phyloP scores from a whole-genome alignment of 2,329 filamentous ascomycete species.

The Fusarium tanahbumbuense region DNA sequence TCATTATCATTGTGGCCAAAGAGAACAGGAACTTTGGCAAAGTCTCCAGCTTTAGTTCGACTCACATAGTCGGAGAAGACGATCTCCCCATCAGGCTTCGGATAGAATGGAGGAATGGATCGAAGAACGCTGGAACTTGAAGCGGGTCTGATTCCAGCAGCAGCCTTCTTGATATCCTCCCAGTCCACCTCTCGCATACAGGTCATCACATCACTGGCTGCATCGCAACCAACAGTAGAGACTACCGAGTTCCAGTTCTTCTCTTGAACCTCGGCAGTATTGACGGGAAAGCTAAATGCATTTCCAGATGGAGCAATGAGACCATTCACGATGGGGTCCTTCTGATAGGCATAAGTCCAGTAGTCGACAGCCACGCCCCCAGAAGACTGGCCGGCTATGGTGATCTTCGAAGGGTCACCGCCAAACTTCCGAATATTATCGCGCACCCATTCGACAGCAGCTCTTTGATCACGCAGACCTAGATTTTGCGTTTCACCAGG shows the following conservation, averaged over 20 bases:
- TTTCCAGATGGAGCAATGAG: slow-evolving; percentile 61
- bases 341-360: slow-evolving; percentile 61
- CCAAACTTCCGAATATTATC: slow-evolving; percentile 50
- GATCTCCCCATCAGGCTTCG: slow-evolving; percentile 53
- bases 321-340: slow-evolving; percentile 62
- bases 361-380: slow-evolving; percentile 57
- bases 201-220: slow-evolving; percentile 45
- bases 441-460: slow-evolving; percentile 49
- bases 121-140: slow-evolving; percentile 52
- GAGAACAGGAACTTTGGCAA: slow-evolving; percentile 56
- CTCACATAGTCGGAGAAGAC: slow-evolving; percentile 57
- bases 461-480: slow-evolving; percentile 47
- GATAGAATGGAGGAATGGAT: slow-evolving; percentile 56
- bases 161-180: slow-evolving; percentile 52
- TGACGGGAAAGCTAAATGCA: slow-evolving; percentile 59
- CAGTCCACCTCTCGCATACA: slow-evolving; percentile 55
- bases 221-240: slow-evolving; percentile 53
- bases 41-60: slow-evolving; percentile 50
- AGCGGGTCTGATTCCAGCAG: slow-evolving; percentile 50
- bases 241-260: slow-evolving; percentile 58
- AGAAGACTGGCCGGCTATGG: slow-evolving; percentile 51
- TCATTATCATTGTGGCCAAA: slow-evolving; percentile 60
- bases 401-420: slow-evolving; percentile 48
- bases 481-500: slow-evolving; percentile 43
- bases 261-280: slow-evolving; percentile 49